phyloP scores from a whole-genome alignment of 2,329 filamentous ascomycete species.

The Fusarium newnesense region DNA sequence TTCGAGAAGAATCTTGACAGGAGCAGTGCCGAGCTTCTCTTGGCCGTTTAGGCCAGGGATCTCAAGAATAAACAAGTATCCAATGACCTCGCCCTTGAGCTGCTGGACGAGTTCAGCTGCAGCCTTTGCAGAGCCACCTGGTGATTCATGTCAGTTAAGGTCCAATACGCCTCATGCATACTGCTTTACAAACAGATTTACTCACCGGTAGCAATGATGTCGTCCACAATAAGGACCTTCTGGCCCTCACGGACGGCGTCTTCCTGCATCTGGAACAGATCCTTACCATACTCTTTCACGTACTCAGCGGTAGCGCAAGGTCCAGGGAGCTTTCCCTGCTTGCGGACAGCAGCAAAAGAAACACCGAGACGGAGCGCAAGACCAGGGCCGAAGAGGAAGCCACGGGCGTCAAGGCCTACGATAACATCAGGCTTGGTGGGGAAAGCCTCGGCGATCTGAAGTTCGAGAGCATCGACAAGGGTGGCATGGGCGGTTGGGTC shows the following conservation, averaged over 20 bases:
- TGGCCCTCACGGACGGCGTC: constrained; percentile 86
- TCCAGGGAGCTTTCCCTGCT: constrained; percentile 95
- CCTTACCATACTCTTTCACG: constrained; percentile 95
- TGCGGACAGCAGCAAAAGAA: constrained; percentile 91
- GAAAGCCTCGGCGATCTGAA: constrained; percentile 77
- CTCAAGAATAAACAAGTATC: constrained; percentile 95
- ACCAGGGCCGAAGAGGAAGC: constrained; percentile 93
- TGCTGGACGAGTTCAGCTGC: constrained; percentile 87
- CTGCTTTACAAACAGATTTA: constrained; percentile 30
- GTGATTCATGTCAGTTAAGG: constrained; percentile 30
- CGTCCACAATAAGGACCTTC: constrained; percentile 92
- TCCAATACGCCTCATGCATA: constrained; percentile 1
- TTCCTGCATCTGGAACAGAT: constrained; percentile 95
- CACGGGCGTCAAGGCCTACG: constrained; percentile 91
- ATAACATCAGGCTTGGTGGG: constrained; percentile 83
- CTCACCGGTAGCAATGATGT: constrained; percentile 98
- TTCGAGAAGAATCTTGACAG: constrained; percentile 84
- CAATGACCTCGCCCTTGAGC: constrained; percentile 85
- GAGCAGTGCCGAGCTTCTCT: constrained; percentile 82
- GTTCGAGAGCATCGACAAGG: constrained; percentile 85
- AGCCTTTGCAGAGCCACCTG: constrained; percentile 90
- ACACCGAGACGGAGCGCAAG: constrained; percentile 85
- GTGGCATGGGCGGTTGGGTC: constrained; percentile 77
- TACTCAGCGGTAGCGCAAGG: constrained; percentile 86
- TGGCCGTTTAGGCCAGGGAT: constrained; percentile 92